A percentile compares a stretch with the other conserved stretches of the same genome.
phyloP scores from a whole-genome alignment of 2,329 filamentous ascomycete genomes.

The Cytospora leucostoma region DNA sequence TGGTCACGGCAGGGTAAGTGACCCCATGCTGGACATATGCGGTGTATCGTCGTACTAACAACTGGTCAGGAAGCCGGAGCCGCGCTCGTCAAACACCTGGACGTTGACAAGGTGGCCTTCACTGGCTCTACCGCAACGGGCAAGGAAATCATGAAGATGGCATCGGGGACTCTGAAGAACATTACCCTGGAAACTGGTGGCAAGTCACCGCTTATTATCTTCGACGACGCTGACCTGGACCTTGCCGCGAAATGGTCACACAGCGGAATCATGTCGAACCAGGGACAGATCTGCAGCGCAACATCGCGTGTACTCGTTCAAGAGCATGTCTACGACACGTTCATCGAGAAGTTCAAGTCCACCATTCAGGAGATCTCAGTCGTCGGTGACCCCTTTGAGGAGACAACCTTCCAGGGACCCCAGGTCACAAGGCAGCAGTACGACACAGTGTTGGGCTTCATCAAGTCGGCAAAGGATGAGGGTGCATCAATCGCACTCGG shows the following conservation, averaged over 20 bases:
- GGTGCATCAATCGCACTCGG: constrained; percentile 64
- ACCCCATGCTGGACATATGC: neutral
- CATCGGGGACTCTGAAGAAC: constrained; percentile 61
- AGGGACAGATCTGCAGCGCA: constrained; percentile 63
- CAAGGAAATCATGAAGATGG: constrained; percentile 71
- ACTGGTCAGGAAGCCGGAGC: constrained; percentile 55
- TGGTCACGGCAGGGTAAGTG: constrained; percentile 55
- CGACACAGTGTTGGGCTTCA: constrained; percentile 66
- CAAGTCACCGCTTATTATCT: constrained; percentile 62
- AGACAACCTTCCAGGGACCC: constrained; percentile 68
- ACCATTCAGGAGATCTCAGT: constrained; percentile 58
- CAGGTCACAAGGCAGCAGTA: constrained; percentile 69
- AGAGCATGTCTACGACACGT: constrained; percentile 58
- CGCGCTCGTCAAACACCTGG: constrained; percentile 63
- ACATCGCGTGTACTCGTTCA: constrained; percentile 64
- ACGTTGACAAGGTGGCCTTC: constrained; percentile 71
- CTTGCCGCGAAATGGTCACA: constrained; percentile 59
- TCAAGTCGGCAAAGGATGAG: constrained; percentile 66
- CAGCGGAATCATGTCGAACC: constrained; percentile 55
- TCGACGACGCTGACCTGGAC: constrained; percentile 62
- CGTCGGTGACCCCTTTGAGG: constrained; percentile 68
- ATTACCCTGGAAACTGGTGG: constrained; percentile 64
- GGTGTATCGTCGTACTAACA: neutral
- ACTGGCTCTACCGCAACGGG: constrained; percentile 71
- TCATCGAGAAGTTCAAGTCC: constrained; percentile 63